phyloP scores from a whole-genome alignment of 371 early-diverging fungal genomes.

The Lichtheimia ramosa region DNA sequence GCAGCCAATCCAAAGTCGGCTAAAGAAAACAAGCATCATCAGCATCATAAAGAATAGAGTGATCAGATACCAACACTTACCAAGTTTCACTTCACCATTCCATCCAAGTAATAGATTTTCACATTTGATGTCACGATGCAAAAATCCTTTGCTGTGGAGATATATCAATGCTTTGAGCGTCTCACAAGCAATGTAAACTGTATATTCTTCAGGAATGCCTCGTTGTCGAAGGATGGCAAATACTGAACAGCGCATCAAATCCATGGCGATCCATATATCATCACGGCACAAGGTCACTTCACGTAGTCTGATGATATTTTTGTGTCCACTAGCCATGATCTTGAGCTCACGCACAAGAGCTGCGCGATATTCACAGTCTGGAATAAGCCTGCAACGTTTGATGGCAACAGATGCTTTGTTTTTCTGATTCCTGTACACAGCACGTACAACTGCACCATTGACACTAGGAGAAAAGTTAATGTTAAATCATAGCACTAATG shows the following conservation, averaged over 20 bases:
- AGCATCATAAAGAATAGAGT: no score
- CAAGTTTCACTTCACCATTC: conserved; percentile 95
- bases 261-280: conserved; percentile 57
- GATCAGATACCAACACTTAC: conserved; percentile 70
- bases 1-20: conserved; percentile 49
- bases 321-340: conserved; percentile 49
- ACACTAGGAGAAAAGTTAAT: no score
- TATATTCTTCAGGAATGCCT: conserved; percentile 48
- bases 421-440: conserved; percentile 33
- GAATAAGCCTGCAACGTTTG: conserved; percentile 47
- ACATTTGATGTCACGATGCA: conserved; percentile 96
- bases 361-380: conserved; percentile 49
- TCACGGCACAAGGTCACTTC: conserved; percentile 48
- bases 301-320: conserved; percentile 42
- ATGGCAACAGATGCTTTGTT: conserved; percentile 38
- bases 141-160: conserved; percentile 92
- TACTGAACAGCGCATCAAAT: conserved; percentile 47
- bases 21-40: conserved; percentile 1
- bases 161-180: conserved; percentile 79
- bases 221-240: conserved; percentile 52
- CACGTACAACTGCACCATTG: conserved; percentile 49
- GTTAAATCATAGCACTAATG: not conserved
- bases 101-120: conserved; percentile 96
- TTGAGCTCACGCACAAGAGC: conserved; percentile 46
- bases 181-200: conserved; percentile 42